phyloP scores from a whole-genome alignment of 1,139 yeast species.

The Pichia sp. region DNA sequence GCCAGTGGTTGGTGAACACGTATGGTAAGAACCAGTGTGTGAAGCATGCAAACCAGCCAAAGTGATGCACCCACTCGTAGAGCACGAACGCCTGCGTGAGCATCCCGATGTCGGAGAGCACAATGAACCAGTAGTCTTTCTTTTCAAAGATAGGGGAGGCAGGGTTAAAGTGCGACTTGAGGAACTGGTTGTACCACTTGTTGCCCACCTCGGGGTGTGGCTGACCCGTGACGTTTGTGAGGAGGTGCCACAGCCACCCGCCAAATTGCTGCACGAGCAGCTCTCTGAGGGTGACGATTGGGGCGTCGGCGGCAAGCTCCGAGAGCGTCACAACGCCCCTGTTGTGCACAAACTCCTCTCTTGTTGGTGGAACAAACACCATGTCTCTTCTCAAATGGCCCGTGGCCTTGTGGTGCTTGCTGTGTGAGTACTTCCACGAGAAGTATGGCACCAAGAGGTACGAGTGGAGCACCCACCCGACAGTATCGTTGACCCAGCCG shows the following conservation, averaged over 20 bases:
- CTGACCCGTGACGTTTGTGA: conserved; percentile 77
- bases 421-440: conserved; percentile 80
- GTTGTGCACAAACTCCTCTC: conserved; percentile 47
- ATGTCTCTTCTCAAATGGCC: conserved; percentile 78
- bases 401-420: conserved; percentile 85
- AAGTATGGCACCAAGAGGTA: conserved; percentile 77
- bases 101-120: conserved; percentile 72
- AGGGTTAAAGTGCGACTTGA: conserved; percentile 66
- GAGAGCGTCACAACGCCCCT: conserved; percentile 41
- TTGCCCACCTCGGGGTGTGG: conserved; percentile 41
- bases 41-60: conserved; percentile 60
- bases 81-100: conserved; percentile 48
- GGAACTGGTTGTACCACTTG: conserved; percentile 38
- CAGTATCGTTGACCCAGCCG: conserved; percentile 62
- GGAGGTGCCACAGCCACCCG: conserved; percentile 67
- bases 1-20: conserved; percentile 83
- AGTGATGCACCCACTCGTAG: conserved; percentile 59
- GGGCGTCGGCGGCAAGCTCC: conserved; percentile 71
- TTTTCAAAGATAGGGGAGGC: conserved; percentile 67
- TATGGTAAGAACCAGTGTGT: conserved; percentile 78
- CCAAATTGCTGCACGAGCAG: conserved; percentile 69
- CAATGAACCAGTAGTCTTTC: conserved; percentile 64
- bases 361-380: conserved; percentile 69
- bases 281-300: conserved; percentile 53
- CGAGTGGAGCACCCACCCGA: conserved; percentile 82